A percentile compares a stretch with the other conserved stretches of the same genome.
phyloP scores from a whole-genome alignment of 805 yeast genomes.

The Nakazawaea sp. region DNA sequence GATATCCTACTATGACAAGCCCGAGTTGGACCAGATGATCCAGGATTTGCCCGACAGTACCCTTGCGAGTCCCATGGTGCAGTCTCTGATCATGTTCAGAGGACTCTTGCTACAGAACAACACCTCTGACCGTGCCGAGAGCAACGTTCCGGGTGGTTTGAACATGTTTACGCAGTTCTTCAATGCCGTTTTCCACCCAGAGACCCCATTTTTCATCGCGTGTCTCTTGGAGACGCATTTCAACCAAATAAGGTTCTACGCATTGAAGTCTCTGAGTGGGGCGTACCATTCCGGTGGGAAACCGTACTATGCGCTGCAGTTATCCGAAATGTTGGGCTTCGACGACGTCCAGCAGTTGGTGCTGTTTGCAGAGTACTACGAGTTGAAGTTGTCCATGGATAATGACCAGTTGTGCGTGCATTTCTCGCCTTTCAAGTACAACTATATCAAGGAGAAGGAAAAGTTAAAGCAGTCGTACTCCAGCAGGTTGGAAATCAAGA shows the following conservation, averaged over 20 bases:
- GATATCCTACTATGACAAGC: constrained; percentile 72
- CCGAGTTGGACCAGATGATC: constrained; percentile 72
- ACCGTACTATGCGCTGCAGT: constrained; percentile 44
- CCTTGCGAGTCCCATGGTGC: constrained; percentile 49
- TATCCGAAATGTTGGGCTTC: constrained; percentile 56
- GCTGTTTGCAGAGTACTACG: constrained; percentile 59
- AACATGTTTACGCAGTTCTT: constrained; percentile 64
- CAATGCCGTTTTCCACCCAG: constrained; percentile 35
- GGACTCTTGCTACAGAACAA: constrained; percentile 59
- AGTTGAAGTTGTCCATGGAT: constrained; percentile 34
- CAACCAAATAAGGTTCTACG: constrained; percentile 71
- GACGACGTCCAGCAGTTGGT: constrained; percentile 48
- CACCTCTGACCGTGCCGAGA: constrained; percentile 40
- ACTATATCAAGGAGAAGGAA: constrained; percentile 26
- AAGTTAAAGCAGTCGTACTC: constrained; percentile 44
- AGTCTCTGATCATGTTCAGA: constrained; percentile 66
- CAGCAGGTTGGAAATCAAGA: constrained; percentile 31
- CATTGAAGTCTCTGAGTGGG: constrained; percentile 58
- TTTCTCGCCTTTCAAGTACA: constrained; percentile 32
- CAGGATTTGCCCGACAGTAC: constrained; percentile 60
- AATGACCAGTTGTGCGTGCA: constrained; percentile 32
- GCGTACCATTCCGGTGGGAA: constrained; percentile 67
- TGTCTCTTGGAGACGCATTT: constrained; percentile 76
- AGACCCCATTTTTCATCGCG: constrained; percentile 60
- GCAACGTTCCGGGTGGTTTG: constrained; percentile 49